Evolutionary conservation across 768 basidiomycete genomes (phyloP), one percentile per base, ranked within the genome.

Genomic region (Rhodotorula diobovata): DNA sequence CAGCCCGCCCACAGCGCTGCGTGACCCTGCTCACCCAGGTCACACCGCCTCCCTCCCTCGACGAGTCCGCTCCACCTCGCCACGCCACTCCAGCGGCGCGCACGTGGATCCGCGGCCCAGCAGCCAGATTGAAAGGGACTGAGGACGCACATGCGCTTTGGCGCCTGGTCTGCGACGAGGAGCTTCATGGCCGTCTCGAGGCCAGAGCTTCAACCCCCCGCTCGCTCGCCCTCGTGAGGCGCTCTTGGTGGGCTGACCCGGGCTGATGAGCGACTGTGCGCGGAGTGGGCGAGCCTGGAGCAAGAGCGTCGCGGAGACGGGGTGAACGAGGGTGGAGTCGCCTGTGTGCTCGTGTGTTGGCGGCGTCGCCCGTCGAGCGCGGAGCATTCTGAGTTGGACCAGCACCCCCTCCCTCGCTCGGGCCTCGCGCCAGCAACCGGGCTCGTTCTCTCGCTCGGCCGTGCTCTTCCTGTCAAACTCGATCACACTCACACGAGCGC

Each of bases 111-210:
- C 9, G 18, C 23, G 6, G 14, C 20, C 0, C 0, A 16, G 3
- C 18, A 35, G 35, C 30, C 10, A 34, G 55, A 7, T 4, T 28
- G 9, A 6, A 23, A n/a, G 56, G 25, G 30, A 14, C 12, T n/a
- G 35, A 30, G 28, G 3, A 61, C 73, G 61, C 30, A 74, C 73
- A 74, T 70, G 30, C 73, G 62, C 63, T 74, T 74, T 14, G 69
- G 73, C 14, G 73, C 61, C 23, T 69, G 53, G 50, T 74, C 73
- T 23, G 66, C 46, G 39, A 71, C 69, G 41, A 65, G 66, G 12
- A 50, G 34, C 69, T 74, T 74, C 73, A 70, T 71, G 12, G 12
- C 30, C 7, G 23, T 51, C 2, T 14, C 28, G n/a, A 4, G 48
- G 25, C 2, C 11, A 10, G 48, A 25, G 48, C 48, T 53, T 25